phyloP scores from a whole-genome alignment of 2,329 filamentous ascomycete genomes.

The Aphanocladium album region DNA sequence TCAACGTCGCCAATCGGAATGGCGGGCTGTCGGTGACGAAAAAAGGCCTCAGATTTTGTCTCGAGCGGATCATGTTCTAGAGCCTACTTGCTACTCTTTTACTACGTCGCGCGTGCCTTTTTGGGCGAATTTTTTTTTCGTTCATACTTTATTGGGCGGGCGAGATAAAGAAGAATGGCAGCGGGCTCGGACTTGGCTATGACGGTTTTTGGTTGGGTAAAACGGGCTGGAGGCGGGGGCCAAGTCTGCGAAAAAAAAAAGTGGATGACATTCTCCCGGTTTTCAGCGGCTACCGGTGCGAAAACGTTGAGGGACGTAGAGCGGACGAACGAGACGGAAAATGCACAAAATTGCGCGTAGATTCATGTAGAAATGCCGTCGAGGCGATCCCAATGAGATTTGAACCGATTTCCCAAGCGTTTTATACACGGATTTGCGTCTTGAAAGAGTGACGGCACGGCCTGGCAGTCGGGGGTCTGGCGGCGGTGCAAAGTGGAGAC shows the following conservation, averaged over 20 bases:
- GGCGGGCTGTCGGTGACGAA: constrained; percentile 3
- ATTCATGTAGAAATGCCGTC: constrained; percentile 11
- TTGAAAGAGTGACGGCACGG: background rate
- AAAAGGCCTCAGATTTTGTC: background rate
- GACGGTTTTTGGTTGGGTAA: constrained; percentile 2
- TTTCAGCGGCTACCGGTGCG: constrained; percentile 3
- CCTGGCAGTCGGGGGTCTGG: background rate
- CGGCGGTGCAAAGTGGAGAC: constrained; percentile 5
- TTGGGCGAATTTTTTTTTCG: background rate
- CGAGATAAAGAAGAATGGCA: background rate
- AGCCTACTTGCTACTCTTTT: background rate
- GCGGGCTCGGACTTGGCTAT: constrained; percentile 5
- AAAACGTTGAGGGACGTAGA: background rate
- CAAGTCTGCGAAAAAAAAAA: constrained; percentile 2
- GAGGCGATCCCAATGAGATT: background rate
- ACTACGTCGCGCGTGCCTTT: background rate
- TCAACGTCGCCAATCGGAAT: background rate
- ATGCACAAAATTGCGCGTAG: constrained; percentile 6
- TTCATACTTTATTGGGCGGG: background rate
- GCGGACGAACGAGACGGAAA: constrained; percentile 2
- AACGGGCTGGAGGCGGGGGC: background rate
- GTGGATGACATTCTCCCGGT: constrained; percentile 2
- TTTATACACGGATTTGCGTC: constrained; percentile 1
- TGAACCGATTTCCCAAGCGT: background rate
- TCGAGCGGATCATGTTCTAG: background rate